Percentiles rank a stretch among this genome's conserved stretches.
Evolutionary conservation across 208 protist genomes (phyloP).

Genomic region (Wallacemonas sp.): DNA sequence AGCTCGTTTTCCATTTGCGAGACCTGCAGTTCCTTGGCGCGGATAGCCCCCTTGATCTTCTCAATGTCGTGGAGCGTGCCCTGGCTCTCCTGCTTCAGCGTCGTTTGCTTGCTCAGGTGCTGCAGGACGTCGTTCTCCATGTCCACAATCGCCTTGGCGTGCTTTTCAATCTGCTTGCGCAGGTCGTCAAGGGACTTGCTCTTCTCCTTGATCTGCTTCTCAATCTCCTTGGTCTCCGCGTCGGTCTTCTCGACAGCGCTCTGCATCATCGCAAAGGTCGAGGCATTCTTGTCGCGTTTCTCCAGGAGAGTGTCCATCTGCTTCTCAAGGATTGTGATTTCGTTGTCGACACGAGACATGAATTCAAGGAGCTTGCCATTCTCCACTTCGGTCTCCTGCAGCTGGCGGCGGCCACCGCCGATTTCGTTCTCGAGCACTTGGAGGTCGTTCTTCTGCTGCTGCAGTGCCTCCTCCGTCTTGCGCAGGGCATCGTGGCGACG

Average conservation of each 20-base stretch:
- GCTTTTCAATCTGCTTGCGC: slow-evolving; percentile 85
- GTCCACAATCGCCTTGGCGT: slow-evolving; percentile 78
- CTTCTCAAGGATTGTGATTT: slow-evolving; percentile 87
- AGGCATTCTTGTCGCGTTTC: slow-evolving; percentile 74
- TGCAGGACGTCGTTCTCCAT: slow-evolving; percentile 91
- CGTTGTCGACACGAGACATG: slow-evolving; percentile 92
- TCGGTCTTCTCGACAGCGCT: slow-evolving; percentile 80
- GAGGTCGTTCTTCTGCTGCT: slow-evolving; percentile 91
- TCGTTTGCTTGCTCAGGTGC: slow-evolving; percentile 90
- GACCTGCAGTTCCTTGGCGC: slow-evolving; percentile 93
- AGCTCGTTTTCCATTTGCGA: slow-evolving; percentile 97
- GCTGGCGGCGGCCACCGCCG: slow-evolving; percentile 82
- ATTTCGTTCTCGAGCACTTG: slow-evolving; percentile 94
- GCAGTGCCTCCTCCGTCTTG: slow-evolving; percentile 92
- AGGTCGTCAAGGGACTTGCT: slow-evolving; percentile 61
- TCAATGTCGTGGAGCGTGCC: slow-evolving; percentile 89
- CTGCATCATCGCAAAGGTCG: slow-evolving; percentile 76
- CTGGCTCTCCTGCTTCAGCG: slow-evolving; percentile 93
- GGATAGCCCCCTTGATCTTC: slow-evolving; percentile 88
- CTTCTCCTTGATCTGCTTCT: slow-evolving; percentile 81
- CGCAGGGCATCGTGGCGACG: slow-evolving; percentile 92
- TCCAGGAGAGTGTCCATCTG: slow-evolving; percentile 88
- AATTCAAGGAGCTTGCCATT: slow-evolving; percentile 91
- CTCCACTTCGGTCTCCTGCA: slow-evolving; percentile 79
- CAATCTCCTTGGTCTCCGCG: slow-evolving; percentile 77